These are phyloP conservation scores for Naganishia sp. DNA, from an alignment of 1,284 basidiomycete species.

Conservation along the genomic window DNA sequence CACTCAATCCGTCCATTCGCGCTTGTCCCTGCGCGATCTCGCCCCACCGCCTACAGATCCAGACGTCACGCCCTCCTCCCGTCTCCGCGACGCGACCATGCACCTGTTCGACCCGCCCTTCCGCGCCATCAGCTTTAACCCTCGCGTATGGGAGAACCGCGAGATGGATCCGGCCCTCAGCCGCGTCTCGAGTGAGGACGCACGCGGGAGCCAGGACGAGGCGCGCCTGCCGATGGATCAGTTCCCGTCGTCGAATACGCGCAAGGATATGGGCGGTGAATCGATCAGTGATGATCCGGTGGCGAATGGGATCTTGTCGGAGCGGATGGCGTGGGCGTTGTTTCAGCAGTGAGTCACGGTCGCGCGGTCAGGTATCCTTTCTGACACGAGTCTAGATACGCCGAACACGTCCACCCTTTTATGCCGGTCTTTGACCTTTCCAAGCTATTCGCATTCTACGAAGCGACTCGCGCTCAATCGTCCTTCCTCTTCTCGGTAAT, in stretches of 20 bases:
- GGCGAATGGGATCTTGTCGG: constrained; percentile 6
- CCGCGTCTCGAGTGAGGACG: constrained; percentile 16
- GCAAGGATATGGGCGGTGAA: neutral
- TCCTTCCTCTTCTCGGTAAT: constrained; percentile 42
- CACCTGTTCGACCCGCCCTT: constrained; percentile 42
- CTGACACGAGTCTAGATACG: constrained; percentile 5
- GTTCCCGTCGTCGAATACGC: too few relatives aligned
- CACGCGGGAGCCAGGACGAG: too few relatives aligned
- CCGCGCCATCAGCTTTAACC: constrained; percentile 42
- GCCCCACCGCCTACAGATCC: constrained; percentile 6
- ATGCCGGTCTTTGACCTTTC: constrained; percentile 9
- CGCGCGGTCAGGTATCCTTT: neutral
- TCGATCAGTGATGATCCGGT: constrained; percentile 23
- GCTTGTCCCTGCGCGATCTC: neutral
- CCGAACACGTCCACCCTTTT: constrained; percentile 4
- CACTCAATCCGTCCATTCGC: constrained; percentile 7
- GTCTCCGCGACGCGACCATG: neutral
- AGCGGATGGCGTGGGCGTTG: constrained; percentile 10
- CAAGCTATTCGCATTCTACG: constrained; percentile 11
- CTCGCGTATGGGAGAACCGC: constrained; percentile 41
- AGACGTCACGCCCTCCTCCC: constrained; percentile 6
- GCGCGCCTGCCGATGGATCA: too few relatives aligned
- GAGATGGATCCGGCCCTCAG: constrained; percentile 27
- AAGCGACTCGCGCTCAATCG: constrained; percentile 30
- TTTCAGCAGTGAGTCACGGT: constrained; percentile 20